Percentiles rank a stretch among this genome's conserved stretches.
Evolutionary conservation across 2,329 filamentous ascomycete genomes (phyloP).

Genomic region (Talaromyces marneffei): DNA sequence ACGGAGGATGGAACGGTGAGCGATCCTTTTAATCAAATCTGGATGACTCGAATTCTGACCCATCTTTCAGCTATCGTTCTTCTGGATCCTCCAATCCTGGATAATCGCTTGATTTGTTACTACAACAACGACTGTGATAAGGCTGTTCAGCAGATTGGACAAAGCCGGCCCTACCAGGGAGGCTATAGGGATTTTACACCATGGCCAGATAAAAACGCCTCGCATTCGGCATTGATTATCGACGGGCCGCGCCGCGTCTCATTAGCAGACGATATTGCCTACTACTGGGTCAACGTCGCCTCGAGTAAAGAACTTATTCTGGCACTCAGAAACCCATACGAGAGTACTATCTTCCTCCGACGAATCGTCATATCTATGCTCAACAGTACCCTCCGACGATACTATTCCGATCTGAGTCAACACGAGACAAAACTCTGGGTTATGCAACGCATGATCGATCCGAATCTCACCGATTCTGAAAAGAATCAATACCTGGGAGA

Average conservation of each 20-base stretch:
- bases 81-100: not conserved
- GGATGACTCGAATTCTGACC: not conserved
- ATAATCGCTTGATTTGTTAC: not conserved
- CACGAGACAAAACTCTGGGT: not conserved
- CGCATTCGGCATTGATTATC: not conserved
- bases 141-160: not conserved
- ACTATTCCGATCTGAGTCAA: not conserved
- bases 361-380: not conserved
- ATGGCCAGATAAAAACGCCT: not conserved
- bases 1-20: not conserved
- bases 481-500: not conserved
- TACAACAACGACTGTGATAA: not conserved
- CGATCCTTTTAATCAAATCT: not conserved
- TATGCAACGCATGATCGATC: slow-evolving; percentile 3
- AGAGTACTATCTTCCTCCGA: slow-evolving; percentile 1
- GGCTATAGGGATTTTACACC: slow-evolving; percentile 2
- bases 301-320: not conserved
- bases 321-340: not conserved
- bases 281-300: not conserved
- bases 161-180: not conserved
- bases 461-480: not conserved
- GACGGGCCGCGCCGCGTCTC: not conserved
- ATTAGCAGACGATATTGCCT: not conserved
- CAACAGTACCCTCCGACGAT: not conserved
- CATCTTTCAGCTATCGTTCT: not conserved